Percentiles rank a stretch among this genome's conserved stretches.
phyloP scores from a whole-genome alignment of 2,329 filamentous ascomycete species.

The Hymenoscyphus repandus region DNA sequence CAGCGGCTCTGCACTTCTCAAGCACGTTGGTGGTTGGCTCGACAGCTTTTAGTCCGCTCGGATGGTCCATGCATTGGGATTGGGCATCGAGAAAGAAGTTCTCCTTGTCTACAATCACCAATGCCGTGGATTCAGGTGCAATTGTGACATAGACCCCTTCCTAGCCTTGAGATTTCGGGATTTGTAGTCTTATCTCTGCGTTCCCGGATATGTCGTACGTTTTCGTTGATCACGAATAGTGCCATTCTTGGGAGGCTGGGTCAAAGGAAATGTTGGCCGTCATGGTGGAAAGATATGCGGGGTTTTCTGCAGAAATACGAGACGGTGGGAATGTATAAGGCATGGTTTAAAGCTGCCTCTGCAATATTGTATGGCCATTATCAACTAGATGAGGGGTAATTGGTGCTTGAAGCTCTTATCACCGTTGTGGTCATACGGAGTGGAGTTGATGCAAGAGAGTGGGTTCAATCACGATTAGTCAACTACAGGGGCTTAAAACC shows the following conservation, averaged over 20 bases:
- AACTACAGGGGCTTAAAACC: too few species aligned
- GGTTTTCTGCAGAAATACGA: too few species aligned
- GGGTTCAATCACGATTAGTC: too few species aligned
- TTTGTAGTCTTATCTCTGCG: conserved; percentile 15
- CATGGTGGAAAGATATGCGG: too few species aligned
- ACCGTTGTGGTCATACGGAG: too few species aligned
- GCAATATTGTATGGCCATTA: too few species aligned
- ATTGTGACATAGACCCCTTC: conserved; percentile 34
- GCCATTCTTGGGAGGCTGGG: conserved; percentile 17
- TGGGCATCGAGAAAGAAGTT: conserved; percentile 44
- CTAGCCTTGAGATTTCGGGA: conserved; percentile 28
- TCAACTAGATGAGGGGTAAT: too few species aligned
- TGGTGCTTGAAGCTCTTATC: too few species aligned
- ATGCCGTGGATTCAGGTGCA: conserved; percentile 37
- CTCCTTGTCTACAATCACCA: conserved; percentile 49
- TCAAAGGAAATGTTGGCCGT: conserved; percentile 13
- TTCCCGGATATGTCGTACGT: conserved; percentile 19
- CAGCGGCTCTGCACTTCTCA: conserved; percentile 42
- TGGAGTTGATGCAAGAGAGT: too few species aligned
- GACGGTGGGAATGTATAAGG: too few species aligned
- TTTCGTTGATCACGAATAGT: conserved; percentile 12
- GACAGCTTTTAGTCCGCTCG: conserved; percentile 37
- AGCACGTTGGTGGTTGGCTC: conserved; percentile 38
- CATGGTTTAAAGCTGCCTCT: too few species aligned
- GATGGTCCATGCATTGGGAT: conserved; percentile 37